A percentile compares a stretch with the other conserved stretches of the same genome.
Conservation (phyloP, 2,329 filamentous ascomycete species). For the Raffaelea arxii region DNA sequence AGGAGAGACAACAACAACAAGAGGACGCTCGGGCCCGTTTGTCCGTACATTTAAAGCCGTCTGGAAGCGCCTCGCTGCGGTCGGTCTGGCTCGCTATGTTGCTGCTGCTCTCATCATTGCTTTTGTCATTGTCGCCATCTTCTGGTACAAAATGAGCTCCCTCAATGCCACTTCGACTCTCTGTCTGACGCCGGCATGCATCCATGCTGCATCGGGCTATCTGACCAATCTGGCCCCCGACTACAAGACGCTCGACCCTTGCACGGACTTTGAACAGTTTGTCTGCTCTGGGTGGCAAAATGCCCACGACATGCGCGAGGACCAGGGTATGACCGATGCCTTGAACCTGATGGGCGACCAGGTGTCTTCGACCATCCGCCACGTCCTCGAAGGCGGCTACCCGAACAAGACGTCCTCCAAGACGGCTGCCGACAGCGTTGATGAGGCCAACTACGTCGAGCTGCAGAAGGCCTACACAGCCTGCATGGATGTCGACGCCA, state of each 20-base stretch:
- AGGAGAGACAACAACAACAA: too few relatives aligned
- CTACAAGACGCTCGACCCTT: slow-evolving; percentile 56
- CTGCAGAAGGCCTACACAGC: slow-evolving; percentile 54
- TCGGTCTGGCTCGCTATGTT: neutral
- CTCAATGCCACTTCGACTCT: slow-evolving; percentile 16
- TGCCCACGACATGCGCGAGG: slow-evolving; percentile 53
- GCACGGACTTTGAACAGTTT: slow-evolving; percentile 57
- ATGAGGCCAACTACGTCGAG: slow-evolving; percentile 56
- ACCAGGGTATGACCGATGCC: slow-evolving; percentile 51
- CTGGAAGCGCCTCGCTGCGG: neutral
- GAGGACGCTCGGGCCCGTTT: too few relatives aligned
- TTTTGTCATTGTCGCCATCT: neutral
- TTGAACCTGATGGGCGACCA: slow-evolving; percentile 52
- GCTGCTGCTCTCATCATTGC: neutral
- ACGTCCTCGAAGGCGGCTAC: slow-evolving; percentile 52
- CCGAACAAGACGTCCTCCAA: slow-evolving; percentile 28
- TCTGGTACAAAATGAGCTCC: neutral
- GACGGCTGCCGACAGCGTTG: slow-evolving; percentile 35
- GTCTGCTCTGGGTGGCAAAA: slow-evolving; percentile 59
- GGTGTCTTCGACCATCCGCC: slow-evolving; percentile 47
- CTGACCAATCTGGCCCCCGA: slow-evolving; percentile 50
- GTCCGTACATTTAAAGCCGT: too few relatives aligned
- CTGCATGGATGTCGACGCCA: slow-evolving; percentile 52
- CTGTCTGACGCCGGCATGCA: slow-evolving; percentile 50
- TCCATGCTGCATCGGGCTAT: slow-evolving; percentile 53